Evolutionary conservation across 805 yeast genomes (phyloP), one percentile per base, ranked within the genome.

Genomic region (Candida coleopterorum): DNA sequence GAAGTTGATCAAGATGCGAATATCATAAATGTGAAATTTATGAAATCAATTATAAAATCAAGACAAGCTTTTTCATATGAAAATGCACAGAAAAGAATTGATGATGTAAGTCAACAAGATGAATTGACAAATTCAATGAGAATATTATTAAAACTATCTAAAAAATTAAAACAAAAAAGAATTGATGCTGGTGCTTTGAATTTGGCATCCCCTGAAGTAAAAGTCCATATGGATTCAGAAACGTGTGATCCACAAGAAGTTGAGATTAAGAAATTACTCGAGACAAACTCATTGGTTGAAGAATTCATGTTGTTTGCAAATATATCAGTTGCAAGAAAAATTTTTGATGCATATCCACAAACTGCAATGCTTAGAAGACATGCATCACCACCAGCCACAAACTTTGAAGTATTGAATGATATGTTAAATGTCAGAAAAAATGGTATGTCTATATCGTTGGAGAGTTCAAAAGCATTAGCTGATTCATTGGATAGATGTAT

Each of bases 351-450:
- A 3, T 89, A 81, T 56, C 98, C 98, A 4, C 98, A 93, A 60
- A 89, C 96, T 4, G 98, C 99, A 7, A 87, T 93, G 97, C 68
- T 93, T 42, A 83, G 98, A 75, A 81, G 98, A 53, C 99, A 93
- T 58, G 95, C 89, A 8, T 76, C 96, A n/a, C 98, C 99, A 14
- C 97, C 97, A 16, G 79, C 88, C 1, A 80, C 96, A 2, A 90
- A 89, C 49, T 93, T 93, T 56, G 98, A 93, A 54, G 70, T 72
- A 12, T 69, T 93, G 45, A 88, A 89, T 57, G 95, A 90, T 50
- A 89, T 89, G 82, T 69, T 93, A 38, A 76, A 87, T 40, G 81
- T 80, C 10, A 75, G 87, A 41, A 90, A 89, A 53, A 56, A 58
- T 3, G 79, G 81, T 20, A 65, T 86, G 78, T 55, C 79, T 11